These are phyloP conservation scores for Neofusicoccum kwambonambiense DNA, from an alignment of 2,329 filamentous ascomycete genomes.

Conservation along the genomic window DNA sequence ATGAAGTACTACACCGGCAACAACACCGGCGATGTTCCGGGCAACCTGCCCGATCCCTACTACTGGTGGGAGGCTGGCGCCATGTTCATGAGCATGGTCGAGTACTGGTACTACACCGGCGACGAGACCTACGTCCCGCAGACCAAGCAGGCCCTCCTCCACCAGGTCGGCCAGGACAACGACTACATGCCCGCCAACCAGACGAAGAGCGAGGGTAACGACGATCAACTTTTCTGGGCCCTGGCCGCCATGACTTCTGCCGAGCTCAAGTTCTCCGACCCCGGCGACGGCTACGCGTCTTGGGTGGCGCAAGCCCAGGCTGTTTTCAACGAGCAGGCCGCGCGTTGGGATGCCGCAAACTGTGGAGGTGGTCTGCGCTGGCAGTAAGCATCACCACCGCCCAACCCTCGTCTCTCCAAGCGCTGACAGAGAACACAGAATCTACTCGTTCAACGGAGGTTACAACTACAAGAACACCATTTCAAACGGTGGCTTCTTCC, in stretches of 20 bases:
- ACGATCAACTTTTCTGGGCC: constrained; percentile 77
- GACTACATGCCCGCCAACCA: constrained; percentile 42
- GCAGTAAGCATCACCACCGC: constrained; percentile 9
- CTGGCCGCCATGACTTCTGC: constrained; percentile 76
- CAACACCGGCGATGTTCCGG: constrained; percentile 54
- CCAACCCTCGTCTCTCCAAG: not conserved
- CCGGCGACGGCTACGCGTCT: constrained; percentile 44
- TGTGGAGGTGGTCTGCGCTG: constrained; percentile 37
- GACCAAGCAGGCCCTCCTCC: constrained; percentile 21
- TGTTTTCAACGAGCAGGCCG: constrained; percentile 40
- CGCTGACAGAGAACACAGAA: constrained; percentile 17
- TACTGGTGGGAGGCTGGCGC: constrained; percentile 28
- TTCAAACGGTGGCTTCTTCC: constrained; percentile 53
- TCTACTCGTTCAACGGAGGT: constrained; percentile 49
- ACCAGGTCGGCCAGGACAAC: constrained; percentile 31
- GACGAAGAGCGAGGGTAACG: constrained; percentile 42
- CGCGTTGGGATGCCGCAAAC: constrained; percentile 37
- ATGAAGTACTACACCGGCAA: constrained; percentile 65
- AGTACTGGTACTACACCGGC: constrained; percentile 25
- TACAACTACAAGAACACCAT: constrained; percentile 54
- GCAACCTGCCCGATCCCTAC: constrained; percentile 41
- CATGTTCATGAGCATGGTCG: constrained; percentile 22
- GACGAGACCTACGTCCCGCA: constrained; percentile 21
- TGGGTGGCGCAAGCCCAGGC: constrained; percentile 31
- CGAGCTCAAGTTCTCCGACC: constrained; percentile 72